phyloP scores from a whole-genome alignment of 139 green algal species.

The Gonium pectorale region DNA sequence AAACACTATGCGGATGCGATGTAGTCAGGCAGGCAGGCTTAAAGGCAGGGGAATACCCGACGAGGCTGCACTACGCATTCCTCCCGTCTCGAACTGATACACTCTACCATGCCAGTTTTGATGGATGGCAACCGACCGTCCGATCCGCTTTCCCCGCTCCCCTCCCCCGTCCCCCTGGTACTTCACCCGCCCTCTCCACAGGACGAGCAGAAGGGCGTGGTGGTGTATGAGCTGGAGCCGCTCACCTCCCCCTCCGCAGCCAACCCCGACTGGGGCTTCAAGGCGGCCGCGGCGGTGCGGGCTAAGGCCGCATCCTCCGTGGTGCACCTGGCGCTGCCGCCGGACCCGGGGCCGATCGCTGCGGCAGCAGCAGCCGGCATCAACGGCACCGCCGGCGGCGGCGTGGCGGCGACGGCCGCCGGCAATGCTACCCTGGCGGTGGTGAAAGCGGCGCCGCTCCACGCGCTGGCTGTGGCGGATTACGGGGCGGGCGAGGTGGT shows the following conservation, averaged over 20 bases:
- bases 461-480: conserved; percentile 18
- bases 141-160: too few relatives aligned
- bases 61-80: too few relatives aligned
- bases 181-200: not conserved
- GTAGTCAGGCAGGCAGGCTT: too few relatives aligned
- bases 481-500: conserved; percentile 6
- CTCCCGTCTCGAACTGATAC: too few relatives aligned
- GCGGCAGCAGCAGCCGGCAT: not conserved
- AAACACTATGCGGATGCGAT: too few relatives aligned
- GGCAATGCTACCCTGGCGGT: not conserved
- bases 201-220: conserved; percentile 13
- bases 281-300: conserved; percentile 1
- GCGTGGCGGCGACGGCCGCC: not conserved
- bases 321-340: conserved; percentile 5
- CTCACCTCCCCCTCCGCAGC: not conserved
- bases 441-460: not conserved
- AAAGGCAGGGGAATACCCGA: too few relatives aligned
- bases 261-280: conserved; percentile 31
- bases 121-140: too few relatives aligned
- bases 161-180: not conserved
- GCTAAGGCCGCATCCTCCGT: conserved; percentile 6
- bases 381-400: not conserved
- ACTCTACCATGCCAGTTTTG: too few relatives aligned
- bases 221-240: conserved; percentile 34
- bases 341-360: too few relatives aligned